Percentiles rank a stretch among this genome's conserved stretches.
Evolutionary conservation across 2,329 filamentous ascomycete genomes (phyloP).

Genomic region (Colletotrichum gigasporum): DNA sequence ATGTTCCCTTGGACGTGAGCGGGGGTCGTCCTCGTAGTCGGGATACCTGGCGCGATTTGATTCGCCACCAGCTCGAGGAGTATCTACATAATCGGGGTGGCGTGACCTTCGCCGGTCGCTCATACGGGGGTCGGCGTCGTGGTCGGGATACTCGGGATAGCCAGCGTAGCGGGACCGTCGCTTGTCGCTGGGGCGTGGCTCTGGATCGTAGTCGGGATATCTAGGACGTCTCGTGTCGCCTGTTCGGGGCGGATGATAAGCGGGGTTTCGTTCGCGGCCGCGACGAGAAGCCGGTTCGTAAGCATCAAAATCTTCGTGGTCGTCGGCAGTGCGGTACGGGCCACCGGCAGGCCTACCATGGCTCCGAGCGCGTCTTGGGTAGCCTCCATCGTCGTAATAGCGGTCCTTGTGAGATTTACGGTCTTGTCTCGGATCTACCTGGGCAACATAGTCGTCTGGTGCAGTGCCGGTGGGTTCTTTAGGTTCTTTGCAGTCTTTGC

Average conservation of each 20-base stretch:
- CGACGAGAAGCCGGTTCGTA: slow-evolving; percentile 10
- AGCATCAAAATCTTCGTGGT: slow-evolving; percentile 3
- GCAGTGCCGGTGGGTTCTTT: background rate
- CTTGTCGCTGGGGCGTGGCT: background rate
- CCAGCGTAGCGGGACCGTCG: slow-evolving; percentile 7
- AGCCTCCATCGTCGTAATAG: slow-evolving; percentile 1
- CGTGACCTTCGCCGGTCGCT: background rate
- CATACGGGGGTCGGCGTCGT: slow-evolving; percentile 6
- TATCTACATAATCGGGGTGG: background rate
- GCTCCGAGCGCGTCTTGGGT: slow-evolving; percentile 5
- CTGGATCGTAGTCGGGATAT: slow-evolving; percentile 23
- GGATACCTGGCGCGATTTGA: slow-evolving; percentile 5
- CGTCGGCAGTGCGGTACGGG: background rate
- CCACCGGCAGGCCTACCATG: background rate
- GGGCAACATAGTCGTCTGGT: background rate
- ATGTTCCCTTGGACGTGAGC: background rate
- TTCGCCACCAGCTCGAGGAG: background rate
- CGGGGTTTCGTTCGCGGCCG: slow-evolving; percentile 22
- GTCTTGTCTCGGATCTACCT: background rate
- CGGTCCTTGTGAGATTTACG: background rate
- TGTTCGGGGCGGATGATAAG: slow-evolving; percentile 28
- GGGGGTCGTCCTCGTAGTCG: background rate
- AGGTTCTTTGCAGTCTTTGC: background rate
- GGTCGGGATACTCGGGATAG: too few relatives aligned
- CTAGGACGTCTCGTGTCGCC: slow-evolving; percentile 26